These are phyloP conservation scores for Radiomyces spectabilis DNA, from an alignment of 192 early-diverging fungal genomes.

Conservation along the genomic window DNA sequence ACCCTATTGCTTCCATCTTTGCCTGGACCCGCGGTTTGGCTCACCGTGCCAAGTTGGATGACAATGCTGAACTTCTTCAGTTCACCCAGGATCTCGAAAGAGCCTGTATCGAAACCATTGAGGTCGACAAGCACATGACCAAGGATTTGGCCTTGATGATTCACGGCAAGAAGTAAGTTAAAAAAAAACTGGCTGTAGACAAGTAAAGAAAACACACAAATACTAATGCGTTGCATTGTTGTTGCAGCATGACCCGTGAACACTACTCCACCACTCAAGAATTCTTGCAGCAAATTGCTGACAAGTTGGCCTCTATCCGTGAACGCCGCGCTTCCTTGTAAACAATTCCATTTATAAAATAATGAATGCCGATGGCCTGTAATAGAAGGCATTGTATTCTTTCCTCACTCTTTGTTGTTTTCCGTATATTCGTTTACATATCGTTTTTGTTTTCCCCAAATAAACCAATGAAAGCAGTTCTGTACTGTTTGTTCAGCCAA, in stretches of 20 bases:
- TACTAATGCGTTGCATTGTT: no score
- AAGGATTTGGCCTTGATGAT: conserved; percentile 97
- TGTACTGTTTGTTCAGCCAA: no score
- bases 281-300: conserved; percentile 82
- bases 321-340: conserved; percentile 16
- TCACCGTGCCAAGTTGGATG: conserved; percentile 92
- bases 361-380: no score
- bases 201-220: no score
- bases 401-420: no score
- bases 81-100: conserved; percentile 79
- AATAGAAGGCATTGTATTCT: no score
- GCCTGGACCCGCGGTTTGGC: conserved; percentile 92
- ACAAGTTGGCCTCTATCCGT: conserved; percentile 24
- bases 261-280: conserved; percentile 86
- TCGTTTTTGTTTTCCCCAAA: no score
- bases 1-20: conserved; percentile 96
- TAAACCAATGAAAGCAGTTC: no score
- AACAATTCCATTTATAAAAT: no score
- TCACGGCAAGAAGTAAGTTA: conserved; percentile 69
- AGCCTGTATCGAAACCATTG: conserved; percentile 86
- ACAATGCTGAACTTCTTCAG: conserved; percentile 59
- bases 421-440: no score
- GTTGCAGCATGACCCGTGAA: conserved; percentile 49
- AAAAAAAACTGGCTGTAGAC: no score
- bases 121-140: conserved; percentile 83